Conservation (phyloP, 345 rosid genomes). For the Raphanus raphanistrum region DNA sequence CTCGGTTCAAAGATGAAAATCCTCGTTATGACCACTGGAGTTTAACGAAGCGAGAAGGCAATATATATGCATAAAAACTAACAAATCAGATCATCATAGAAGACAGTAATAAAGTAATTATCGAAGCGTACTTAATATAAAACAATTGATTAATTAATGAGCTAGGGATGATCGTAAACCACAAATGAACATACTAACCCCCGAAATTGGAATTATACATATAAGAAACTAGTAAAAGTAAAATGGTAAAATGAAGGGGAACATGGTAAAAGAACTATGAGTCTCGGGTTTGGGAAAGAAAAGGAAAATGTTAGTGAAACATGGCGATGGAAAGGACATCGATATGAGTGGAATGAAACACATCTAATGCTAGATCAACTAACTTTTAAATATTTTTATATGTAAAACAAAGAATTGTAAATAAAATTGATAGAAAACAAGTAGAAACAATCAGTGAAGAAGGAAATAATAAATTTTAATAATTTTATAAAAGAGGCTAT, state of each 20-base stretch:
- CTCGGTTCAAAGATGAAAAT: not conserved
- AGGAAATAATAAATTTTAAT: not conserved
- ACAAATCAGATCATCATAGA: too few relatives aligned
- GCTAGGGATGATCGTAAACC: slow-evolving; percentile 10
- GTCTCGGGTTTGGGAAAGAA: slow-evolving; percentile 36
- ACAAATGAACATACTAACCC: not conserved
- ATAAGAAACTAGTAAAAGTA: not conserved
- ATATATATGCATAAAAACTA: too few relatives aligned
- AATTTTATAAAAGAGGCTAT: not conserved
- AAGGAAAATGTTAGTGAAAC: slow-evolving; percentile 36
- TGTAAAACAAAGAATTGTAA: not conserved
- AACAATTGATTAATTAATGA: not conserved
- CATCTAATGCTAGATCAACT: not conserved
- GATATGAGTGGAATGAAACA: slow-evolving; percentile 24
- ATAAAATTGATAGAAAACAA: not conserved
- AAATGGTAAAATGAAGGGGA: slow-evolving; percentile 17
- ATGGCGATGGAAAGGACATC: slow-evolving; percentile 31
- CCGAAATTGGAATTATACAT: not conserved
- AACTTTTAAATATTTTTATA: not conserved
- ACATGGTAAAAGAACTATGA: not conserved
- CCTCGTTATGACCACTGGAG: not conserved
- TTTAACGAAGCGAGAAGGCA: not conserved
- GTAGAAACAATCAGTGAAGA: slow-evolving; percentile 1
- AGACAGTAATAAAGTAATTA: not conserved
- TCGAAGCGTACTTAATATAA: not conserved